Percentiles rank a stretch among this genome's conserved stretches.
Conservation (phyloP, 164 flowering plant genomes). For the Tetrastigma voinierianum region DNA sequence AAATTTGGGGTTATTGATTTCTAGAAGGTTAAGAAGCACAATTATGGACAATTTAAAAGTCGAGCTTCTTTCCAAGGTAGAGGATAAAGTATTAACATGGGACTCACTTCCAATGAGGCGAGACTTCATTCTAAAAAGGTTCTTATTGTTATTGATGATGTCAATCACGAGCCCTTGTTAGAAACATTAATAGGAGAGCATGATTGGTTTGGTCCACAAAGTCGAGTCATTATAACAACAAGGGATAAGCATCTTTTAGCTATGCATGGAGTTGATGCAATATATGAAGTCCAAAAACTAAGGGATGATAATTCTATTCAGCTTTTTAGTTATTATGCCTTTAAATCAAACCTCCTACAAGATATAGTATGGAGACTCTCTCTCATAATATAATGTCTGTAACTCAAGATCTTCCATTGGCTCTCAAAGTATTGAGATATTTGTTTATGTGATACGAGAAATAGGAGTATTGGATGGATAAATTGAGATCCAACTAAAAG, state of each 20-base stretch:
- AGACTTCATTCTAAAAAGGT: constrained; percentile 4
- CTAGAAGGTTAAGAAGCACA: too few relatives aligned
- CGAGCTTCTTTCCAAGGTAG: constrained; percentile 12
- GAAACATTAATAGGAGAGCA: constrained; percentile 3
- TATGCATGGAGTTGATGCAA: not conserved
- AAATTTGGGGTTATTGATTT: constrained; percentile 14
- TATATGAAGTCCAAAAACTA: not conserved
- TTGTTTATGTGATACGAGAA: not conserved
- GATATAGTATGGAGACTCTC: not conserved
- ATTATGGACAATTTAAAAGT: not conserved
- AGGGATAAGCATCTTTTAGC: too few relatives aligned
- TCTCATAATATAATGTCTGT: not conserved
- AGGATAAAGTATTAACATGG: not conserved
- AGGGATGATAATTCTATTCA: not conserved
- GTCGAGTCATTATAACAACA: constrained; percentile 13
- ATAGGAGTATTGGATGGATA: not conserved
- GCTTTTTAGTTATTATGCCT: constrained; percentile 15
- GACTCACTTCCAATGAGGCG: too few relatives aligned
- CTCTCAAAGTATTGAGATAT: constrained; percentile 1
- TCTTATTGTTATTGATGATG: constrained; percentile 33
- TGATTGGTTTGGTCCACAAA: constrained; percentile 22
- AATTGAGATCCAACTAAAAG: too few relatives aligned
- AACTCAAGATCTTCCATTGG: constrained; percentile 8
- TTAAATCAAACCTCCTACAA: not conserved
- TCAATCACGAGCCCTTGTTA: constrained; percentile 12